Evolutionary conservation across 495 filamentous ascomycete genomes (phyloP), one percentile per base, ranked within the genome.

Genomic region (Xylaria bambusicola): DNA sequence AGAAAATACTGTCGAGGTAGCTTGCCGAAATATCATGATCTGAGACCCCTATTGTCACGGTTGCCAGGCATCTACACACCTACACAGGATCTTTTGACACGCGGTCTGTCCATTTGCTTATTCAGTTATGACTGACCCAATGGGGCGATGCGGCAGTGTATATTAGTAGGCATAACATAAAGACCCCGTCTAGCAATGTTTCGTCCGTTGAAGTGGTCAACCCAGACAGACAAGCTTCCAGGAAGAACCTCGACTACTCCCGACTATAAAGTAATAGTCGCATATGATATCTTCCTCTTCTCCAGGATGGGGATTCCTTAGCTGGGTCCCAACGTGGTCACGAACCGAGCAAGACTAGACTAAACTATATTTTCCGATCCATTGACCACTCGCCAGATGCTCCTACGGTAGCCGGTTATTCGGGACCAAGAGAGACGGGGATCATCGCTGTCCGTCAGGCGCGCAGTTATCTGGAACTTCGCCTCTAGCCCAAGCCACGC

Each of bases 401-500:
- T n/a, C 55, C 21, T 23, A 17, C 17, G 15, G 15, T 41, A 33
- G 56, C 48, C 56, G 45, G 56, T 51, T 35, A 35, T 51, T 35
- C 40, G 38, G 46, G 12, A 33, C 29, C 29, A 6, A 31, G 24
- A 38, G 20, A n/a, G 1, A 20, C 56, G 44, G 17, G 57, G 57
- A 53, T 60, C 17, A 60, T 47, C 57, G 57, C 57, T 60, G 57
- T 40, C 46, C 57, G 41, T 47, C 49, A 53, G 57, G 8, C 57
- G 57, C 52, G 38, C 12, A 60, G 57, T 60, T n/a, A n/a, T n/a
- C n/a, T n/a, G n/a, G n/a, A n/a, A n/a, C n/a, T 51, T 60, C 57
- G 35, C 18, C 40, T 47, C 57, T 40, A 45, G 6, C 15, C 36
- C 36, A 38, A 38, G 36, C 36, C 36, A 38, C 8, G 36, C 36